phyloP scores from a whole-genome alignment of 176 grass and related monocot species.

The Stipa capillata region DNA sequence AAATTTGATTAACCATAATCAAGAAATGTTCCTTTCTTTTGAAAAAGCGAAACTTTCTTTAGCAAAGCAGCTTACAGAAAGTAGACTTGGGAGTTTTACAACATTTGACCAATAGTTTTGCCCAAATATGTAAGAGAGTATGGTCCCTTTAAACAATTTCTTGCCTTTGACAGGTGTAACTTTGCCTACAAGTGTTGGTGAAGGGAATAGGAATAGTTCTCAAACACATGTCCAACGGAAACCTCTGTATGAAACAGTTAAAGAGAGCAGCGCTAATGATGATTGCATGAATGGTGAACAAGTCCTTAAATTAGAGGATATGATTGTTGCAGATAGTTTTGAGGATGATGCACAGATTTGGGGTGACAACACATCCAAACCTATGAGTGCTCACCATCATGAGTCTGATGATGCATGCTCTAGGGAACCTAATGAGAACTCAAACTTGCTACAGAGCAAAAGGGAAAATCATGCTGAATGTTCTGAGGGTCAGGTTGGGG shows the following conservation, averaged over 20 bases:
- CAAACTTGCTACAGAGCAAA: slow-evolving; percentile 14
- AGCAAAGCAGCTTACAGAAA: background rate
- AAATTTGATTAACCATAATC: slow-evolving; percentile 4
- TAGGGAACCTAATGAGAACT: slow-evolving; percentile 24
- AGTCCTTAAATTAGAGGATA: slow-evolving; percentile 18
- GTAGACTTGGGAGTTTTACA: background rate
- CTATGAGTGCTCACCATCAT: slow-evolving; percentile 6
- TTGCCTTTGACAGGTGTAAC: slow-evolving; percentile 30
- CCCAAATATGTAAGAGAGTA: background rate
- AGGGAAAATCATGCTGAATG: slow-evolving; percentile 18
- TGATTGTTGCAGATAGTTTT: slow-evolving; percentile 71
- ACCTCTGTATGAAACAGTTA: slow-evolving; percentile 20
- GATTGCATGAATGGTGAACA: slow-evolving; percentile 20
- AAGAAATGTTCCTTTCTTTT: slow-evolving; percentile 10
- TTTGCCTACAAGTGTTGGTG: slow-evolving; percentile 14
- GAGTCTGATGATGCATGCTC: slow-evolving; percentile 32
- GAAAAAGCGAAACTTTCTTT: slow-evolving; percentile 5
- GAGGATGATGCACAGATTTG: slow-evolving; percentile 45
- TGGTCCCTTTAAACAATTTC: background rate
- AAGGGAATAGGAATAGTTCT: slow-evolving; percentile 14
- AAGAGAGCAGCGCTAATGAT: slow-evolving; percentile 10
- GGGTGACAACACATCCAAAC: slow-evolving; percentile 2
- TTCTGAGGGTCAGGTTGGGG: slow-evolving; percentile 17
- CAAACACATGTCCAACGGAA: background rate
- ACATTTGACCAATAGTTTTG: background rate